Base-by-base conservation (phyloP, 345 rosid genomes). In the Heritiera littoralis region DNA sequence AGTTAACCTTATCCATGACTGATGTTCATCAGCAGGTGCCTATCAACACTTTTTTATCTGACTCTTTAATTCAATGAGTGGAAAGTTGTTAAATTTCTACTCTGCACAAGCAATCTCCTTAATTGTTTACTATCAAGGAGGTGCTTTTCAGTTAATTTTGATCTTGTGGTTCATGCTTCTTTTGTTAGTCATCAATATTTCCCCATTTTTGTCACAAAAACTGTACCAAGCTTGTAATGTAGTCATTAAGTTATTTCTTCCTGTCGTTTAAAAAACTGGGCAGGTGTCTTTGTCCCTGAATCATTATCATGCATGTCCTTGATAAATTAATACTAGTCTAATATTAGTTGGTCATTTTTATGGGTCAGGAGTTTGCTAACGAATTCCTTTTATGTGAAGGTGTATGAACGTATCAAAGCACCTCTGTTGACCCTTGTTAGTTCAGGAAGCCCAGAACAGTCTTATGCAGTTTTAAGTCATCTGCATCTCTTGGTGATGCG, bases 401-500 rank as follows among this genome's bases (percentile, higher is more conserved):
- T 96, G 18, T 96, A 96, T 81, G 98, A 96, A 83, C 98, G 98
- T 77, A 94, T 96, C 79, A 96, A 96, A 92, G 97, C 98, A 80
- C 99, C 98, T 45, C 84, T 94, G 87, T 87, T 96, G 79, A 96
- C 99, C 67, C 89, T 94, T 64, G 98, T 96, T 83, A 94, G 98
- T 89, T 96, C 99, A 28, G 99, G 99, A 86, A 96, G 97, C 86
- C 97, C 99, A 28, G 99, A 96, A 86, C 97, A 96, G 80, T 92
- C 99, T 17, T 96, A 94, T 77, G 99, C 99, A 71, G 95, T 96
- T 84, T 83, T 96, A 83, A 92, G 97, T 84, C 99, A 96, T 85
- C 90, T 96, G 76, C 98, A 96, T 86, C 90, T 96, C 78, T 86
- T 96, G 91, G 99, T 96, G 86, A 89, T 92, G 91, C 99, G 97